phyloP scores from a whole-genome alignment of 139 green algal genomes.

The Chlorella sp. region DNA sequence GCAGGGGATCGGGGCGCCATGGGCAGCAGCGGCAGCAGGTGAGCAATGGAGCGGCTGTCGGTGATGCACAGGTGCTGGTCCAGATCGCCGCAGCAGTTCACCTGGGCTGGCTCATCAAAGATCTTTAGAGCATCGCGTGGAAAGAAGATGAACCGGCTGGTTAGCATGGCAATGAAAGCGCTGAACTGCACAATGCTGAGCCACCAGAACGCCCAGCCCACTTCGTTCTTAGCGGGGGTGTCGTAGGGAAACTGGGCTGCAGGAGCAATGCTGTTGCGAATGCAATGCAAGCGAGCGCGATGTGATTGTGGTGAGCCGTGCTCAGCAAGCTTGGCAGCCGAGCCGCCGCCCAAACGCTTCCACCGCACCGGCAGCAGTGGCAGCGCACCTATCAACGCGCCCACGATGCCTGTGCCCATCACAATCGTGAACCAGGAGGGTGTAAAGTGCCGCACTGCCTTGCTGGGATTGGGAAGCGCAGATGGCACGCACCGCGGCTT shows the following conservation, averaged over 20 bases:
- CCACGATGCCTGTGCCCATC: neutral
- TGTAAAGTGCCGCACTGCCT: neutral
- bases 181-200: neutral
- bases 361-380: no score
- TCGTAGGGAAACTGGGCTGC: neutral
- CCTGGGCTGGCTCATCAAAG: neutral
- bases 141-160: constrained; percentile 1
- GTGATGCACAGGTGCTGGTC: no score
- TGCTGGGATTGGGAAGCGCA: neutral
- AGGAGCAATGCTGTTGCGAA: no score
- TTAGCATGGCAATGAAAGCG: neutral
- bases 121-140: neutral
- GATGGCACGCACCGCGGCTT: no score
- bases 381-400: neutral
- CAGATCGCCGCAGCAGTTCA: no score
- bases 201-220: constrained; percentile 17
- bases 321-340: no score
- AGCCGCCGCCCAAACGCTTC: no score
- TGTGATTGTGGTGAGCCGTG: no score
- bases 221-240: neutral
- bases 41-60: no score
- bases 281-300: no score
- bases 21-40: no score
- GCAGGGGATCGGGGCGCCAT: no score
- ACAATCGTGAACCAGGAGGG: neutral